Base-by-base conservation (phyloP, 495 filamentous ascomycete genomes). In the Daldinia bambusicola region DNA sequence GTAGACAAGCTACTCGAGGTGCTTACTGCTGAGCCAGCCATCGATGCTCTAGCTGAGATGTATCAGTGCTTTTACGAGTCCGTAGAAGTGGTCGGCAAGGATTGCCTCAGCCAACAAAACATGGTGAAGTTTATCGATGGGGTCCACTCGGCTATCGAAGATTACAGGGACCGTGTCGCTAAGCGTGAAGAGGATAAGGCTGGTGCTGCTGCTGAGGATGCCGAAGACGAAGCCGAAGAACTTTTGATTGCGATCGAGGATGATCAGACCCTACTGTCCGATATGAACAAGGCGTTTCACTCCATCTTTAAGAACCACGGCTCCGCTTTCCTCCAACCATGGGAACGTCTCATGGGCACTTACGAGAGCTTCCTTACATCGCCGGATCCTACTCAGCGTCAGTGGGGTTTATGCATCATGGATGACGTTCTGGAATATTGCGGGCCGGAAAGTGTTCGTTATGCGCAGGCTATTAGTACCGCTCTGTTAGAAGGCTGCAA, bases 221-320 rank as follows among this genome's bases (percentile, higher is more conserved):
- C 88, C 51, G 92, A 94, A 60, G 93, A 97, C 70, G 90, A 95
- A 60, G 84, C 85, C 4, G 92, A 94, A 70, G 92, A 94, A 32
- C 88, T 90, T 55, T 79, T 95, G 5, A 91, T 95, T 73, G 96
- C 96, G 6, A 92, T 99, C 37, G 96, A 99, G 79, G 96, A 99
- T 71, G 96, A 99, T 77, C 95, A 98, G 78, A 94, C 93, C 30
- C 83, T 99, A 20, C 88, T 99, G 53, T 97, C 94, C 8, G 96
- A 99, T 76, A 99, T 99, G 96, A 99, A 98, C 89, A 99, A 99
- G 84, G 93, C 96, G 0, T 99, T 97, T 88, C 96, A 99, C 80
- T 95, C 92, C 50, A 93, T 99, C 73, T 98, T 98, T 84, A 98
- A 98, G 85, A 92, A 97, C 84, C 92, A 96, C 75, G 91, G 92